Evolutionary conservation across 2,329 filamentous ascomycete genomes (phyloP).

Genomic region (Pseudogymnoascus sp.): DNA sequence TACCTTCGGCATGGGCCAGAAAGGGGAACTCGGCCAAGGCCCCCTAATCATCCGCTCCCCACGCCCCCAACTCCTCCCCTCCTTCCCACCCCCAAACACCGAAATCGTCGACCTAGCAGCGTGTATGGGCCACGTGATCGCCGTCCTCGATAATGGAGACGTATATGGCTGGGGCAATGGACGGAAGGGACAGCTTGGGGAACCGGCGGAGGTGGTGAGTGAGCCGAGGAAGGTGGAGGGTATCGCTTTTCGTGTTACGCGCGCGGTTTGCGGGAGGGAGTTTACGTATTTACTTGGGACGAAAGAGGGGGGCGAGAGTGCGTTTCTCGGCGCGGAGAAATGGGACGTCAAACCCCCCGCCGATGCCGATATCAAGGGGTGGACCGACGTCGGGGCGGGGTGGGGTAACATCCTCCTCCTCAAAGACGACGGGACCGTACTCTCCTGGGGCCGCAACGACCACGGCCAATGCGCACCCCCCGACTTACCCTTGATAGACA

Average conservation of each 20-base stretch:
- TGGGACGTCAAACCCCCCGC: slow-evolving; percentile 54
- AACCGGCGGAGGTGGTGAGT: slow-evolving; percentile 43
- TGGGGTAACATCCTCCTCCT: slow-evolving; percentile 79
- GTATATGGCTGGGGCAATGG: slow-evolving; percentile 85
- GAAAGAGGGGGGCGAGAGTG: slow-evolving; percentile 45
- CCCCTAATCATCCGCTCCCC: slow-evolving; percentile 40
- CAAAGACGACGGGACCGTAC: slow-evolving; percentile 47
- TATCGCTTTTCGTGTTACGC: slow-evolving; percentile 51
- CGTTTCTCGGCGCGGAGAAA: slow-evolving; percentile 67
- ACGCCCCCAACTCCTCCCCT: slow-evolving; percentile 39
- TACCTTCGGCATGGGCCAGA: slow-evolving; percentile 55
- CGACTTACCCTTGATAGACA: slow-evolving; percentile 46
- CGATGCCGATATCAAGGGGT: slow-evolving; percentile 44
- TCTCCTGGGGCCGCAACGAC: slow-evolving; percentile 76
- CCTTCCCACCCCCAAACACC: slow-evolving; percentile 55
- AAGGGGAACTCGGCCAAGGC: slow-evolving; percentile 65
- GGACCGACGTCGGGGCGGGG: slow-evolving; percentile 63
- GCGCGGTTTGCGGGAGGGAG: slow-evolving; percentile 72
- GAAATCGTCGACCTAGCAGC: slow-evolving; percentile 58
- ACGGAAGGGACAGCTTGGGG: slow-evolving; percentile 75
- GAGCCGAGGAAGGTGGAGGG: slow-evolving; percentile 52
- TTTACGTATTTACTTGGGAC: slow-evolving; percentile 67
- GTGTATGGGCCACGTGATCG: slow-evolving; percentile 69
- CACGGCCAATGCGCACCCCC: slow-evolving; percentile 69
- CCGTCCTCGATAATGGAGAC: slow-evolving; percentile 63